These are phyloP conservation scores for Cladophialophora carrionii DNA, from an alignment of 2,329 filamentous ascomycete species.

Conservation along the genomic window DNA sequence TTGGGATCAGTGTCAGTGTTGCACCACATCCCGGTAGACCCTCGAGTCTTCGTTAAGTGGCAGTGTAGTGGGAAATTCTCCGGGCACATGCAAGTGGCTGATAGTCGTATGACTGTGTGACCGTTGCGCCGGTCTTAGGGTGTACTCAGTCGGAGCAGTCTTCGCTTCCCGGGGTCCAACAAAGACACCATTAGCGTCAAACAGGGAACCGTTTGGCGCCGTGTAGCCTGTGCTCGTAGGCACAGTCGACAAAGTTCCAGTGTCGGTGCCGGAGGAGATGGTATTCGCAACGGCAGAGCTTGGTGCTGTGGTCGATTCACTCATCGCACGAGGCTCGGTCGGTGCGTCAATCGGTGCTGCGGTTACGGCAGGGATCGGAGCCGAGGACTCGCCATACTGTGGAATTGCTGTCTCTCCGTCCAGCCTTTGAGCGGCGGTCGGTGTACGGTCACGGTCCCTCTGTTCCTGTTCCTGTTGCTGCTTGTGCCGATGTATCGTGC, in stretches of 20 bases:
- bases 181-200: slow-evolving; percentile 29
- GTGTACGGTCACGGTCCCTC: slow-evolving; percentile 13
- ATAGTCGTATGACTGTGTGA: slow-evolving; percentile 59
- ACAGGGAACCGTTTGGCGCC: slow-evolving; percentile 18
- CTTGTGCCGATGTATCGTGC: slow-evolving; percentile 31
- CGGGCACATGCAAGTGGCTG: slow-evolving; percentile 70
- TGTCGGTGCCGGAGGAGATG: slow-evolving; percentile 32
- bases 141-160: slow-evolving; percentile 29
- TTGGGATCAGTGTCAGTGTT: slow-evolving; percentile 4
- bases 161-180: slow-evolving; percentile 19
- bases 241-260: slow-evolving; percentile 32
- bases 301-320: slow-evolving; percentile 32
- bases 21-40: slow-evolving; percentile 28
- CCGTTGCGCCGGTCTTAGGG: slow-evolving; percentile 25
- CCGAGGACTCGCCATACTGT: slow-evolving; percentile 31
- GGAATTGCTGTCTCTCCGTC: slow-evolving; percentile 29
- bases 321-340: slow-evolving; percentile 33
- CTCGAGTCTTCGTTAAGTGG: slow-evolving; percentile 24
- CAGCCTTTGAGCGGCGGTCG: slow-evolving; percentile 14
- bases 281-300: slow-evolving; percentile 30
- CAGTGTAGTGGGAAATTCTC: slow-evolving; percentile 59
- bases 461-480: slow-evolving; percentile 26
- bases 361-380: slow-evolving; percentile 31
- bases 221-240: slow-evolving; percentile 33
- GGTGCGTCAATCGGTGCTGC: slow-evolving; percentile 33